Conservation (phyloP, 2,329 filamentous ascomycete genomes). For the Pyrenophora graminea region DNA sequence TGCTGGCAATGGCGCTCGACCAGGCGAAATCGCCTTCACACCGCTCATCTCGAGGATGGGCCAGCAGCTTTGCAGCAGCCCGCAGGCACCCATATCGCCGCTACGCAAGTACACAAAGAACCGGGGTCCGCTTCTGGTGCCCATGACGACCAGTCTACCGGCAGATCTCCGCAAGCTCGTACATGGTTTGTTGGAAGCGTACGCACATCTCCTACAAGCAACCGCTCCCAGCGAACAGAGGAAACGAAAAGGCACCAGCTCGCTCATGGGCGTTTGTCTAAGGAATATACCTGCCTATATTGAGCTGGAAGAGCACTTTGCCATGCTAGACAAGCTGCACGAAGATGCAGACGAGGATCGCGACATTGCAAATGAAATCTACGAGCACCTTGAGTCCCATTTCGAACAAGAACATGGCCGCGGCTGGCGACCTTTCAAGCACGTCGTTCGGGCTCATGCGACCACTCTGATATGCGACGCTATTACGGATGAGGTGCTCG, state of each 20-base stretch:
- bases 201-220: constrained; percentile 42
- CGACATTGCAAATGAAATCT: constrained; percentile 46
- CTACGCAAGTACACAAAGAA: constrained; percentile 26
- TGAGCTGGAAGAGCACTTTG: constrained; percentile 45
- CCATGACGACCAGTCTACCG: constrained; percentile 26
- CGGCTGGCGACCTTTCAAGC: constrained; percentile 48
- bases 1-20: constrained; percentile 18
- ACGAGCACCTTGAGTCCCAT: constrained; percentile 45
- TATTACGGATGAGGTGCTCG: constrained; percentile 40
- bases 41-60: constrained; percentile 41
- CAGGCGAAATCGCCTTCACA: constrained; percentile 44
- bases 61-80: constrained; percentile 35
- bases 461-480: constrained; percentile 45
- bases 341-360: constrained; percentile 38
- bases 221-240: constrained; percentile 27
- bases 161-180: constrained; percentile 37
- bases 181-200: constrained; percentile 38
- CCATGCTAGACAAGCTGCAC: constrained; percentile 35
- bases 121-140: constrained; percentile 30
- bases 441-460: constrained; percentile 49
- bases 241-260: constrained; percentile 41
- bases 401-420: constrained; percentile 40
- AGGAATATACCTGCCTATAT: constrained; percentile 49
- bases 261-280: constrained; percentile 47
- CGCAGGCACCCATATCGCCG: constrained; percentile 35